Conservation (phyloP, 805 yeast species). For the Kuraishia borneana region DNA sequence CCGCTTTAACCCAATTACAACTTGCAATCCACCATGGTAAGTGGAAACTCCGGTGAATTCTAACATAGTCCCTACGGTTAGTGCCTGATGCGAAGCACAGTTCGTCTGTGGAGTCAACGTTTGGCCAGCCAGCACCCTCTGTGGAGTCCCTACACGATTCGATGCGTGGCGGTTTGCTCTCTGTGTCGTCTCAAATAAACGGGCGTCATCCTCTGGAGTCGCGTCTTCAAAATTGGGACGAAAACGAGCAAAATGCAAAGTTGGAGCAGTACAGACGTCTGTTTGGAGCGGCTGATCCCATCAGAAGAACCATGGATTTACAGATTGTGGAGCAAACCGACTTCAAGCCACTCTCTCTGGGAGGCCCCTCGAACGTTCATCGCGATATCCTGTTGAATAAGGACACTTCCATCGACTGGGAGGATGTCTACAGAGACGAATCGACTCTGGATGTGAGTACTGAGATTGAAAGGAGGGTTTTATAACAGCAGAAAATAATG, state of each 20-base stretch:
- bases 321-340: conserved; percentile 60
- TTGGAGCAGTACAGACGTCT: conserved; percentile 72
- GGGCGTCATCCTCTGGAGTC: conserved; percentile 80
- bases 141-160: conserved; percentile 66
- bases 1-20: too few relatives aligned
- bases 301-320: conserved; percentile 83
- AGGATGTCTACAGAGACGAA: conserved; percentile 61
- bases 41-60: background rate
- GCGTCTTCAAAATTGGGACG: conserved; percentile 72
- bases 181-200: conserved; percentile 50
- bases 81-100: conserved; percentile 41
- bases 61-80: conserved; percentile 32
- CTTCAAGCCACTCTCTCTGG: conserved; percentile 52
- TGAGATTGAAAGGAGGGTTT: conserved; percentile 58
- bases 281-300: conserved; percentile 91
- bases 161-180: conserved; percentile 53
- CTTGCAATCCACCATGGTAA: too few relatives aligned
- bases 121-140: conserved; percentile 47
- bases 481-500: too few relatives aligned
- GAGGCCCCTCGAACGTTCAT: conserved; percentile 51
- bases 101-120: conserved; percentile 38
- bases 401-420: conserved; percentile 83
- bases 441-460: conserved; percentile 48
- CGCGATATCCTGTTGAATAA: conserved; percentile 69
- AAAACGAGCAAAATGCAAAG: conserved; percentile 55